Conservation (phyloP, 108 stramenopile species). For the Cyclotella cryptica region DNA sequence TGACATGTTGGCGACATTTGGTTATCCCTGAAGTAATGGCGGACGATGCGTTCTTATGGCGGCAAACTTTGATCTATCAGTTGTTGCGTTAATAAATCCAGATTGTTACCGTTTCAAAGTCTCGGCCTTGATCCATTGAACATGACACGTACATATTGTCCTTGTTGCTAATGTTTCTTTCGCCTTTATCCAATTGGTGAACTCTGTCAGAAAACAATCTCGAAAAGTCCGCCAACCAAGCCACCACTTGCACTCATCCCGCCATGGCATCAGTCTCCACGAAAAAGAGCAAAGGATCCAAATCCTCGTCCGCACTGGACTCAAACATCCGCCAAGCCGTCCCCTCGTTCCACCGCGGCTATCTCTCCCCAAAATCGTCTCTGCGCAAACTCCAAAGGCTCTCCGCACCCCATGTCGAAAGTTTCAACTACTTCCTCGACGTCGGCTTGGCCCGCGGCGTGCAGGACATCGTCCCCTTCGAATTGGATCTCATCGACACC, state of each 20-base stretch:
- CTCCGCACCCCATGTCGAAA: conserved; percentile 81
- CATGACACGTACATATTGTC: too few relatives aligned
- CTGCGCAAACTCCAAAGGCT: conserved; percentile 67
- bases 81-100: too few relatives aligned
- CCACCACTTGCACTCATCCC: not conserved
- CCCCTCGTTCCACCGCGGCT: conserved; percentile 84
- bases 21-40: too few relatives aligned
- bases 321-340: conserved; percentile 28
- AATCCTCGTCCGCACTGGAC: not conserved
- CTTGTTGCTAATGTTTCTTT: too few relatives aligned
- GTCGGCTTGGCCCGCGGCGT: conserved; percentile 67
- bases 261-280: conserved; percentile 15
- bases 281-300: conserved; percentile 8
- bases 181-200: too few relatives aligned
- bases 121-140: too few relatives aligned
- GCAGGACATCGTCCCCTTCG: conserved; percentile 67
- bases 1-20: too few relatives aligned
- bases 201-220: not conserved
- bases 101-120: too few relatives aligned
- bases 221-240: not conserved
- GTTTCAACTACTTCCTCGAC: conserved; percentile 85
- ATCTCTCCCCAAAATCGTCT: conserved; percentile 59
- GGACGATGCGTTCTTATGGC: too few relatives aligned
- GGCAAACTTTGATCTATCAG: too few relatives aligned
- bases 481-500: conserved; percentile 70